Conservation (phyloP, 2,329 filamentous ascomycete species). For the Pseudocercospora crystallina region DNA sequence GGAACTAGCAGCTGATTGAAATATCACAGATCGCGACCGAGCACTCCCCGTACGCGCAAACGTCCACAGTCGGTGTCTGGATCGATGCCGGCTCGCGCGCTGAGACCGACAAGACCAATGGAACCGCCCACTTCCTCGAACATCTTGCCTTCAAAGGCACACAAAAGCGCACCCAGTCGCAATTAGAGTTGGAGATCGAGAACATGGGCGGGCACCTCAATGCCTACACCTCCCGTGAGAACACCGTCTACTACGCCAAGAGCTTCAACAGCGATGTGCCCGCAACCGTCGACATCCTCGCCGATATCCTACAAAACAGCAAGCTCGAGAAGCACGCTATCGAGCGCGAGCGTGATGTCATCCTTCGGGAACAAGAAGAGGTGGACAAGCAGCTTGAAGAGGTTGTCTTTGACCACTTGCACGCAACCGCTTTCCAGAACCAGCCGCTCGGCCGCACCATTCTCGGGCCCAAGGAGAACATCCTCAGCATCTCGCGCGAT, state of each 20-base stretch:
- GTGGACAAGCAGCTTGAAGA: slow-evolving; percentile 99
- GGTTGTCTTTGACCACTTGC: slow-evolving; percentile 98
- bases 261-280: slow-evolving; percentile 97
- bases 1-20: slow-evolving; percentile 17
- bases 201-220: slow-evolving; percentile 99
- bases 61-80: slow-evolving; percentile 97
- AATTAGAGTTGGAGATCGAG: slow-evolving; percentile 99
- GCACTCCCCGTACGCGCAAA: slow-evolving; percentile 97
- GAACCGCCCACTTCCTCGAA: slow-evolving; percentile 98
- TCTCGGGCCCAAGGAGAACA: slow-evolving; percentile 96
- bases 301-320: slow-evolving; percentile 99
- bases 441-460: slow-evolving; percentile 97
- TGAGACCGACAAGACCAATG: slow-evolving; percentile 98
- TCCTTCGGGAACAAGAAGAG: slow-evolving; percentile 97
- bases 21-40: slow-evolving; percentile 82
- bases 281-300: slow-evolving; percentile 94
- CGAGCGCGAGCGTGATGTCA: slow-evolving; percentile 97
- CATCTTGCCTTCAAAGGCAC: slow-evolving; percentile 99
- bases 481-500: slow-evolving; percentile 87
- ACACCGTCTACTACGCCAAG: slow-evolving; percentile 99
- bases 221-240: slow-evolving; percentile 99
- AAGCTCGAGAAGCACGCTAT: slow-evolving; percentile 92
- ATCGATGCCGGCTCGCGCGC: slow-evolving; percentile 98
- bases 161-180: slow-evolving; percentile 88
- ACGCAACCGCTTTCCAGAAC: slow-evolving; percentile 95